phyloP scores from a whole-genome alignment of 176 grass and related monocot genomes.

The Oryza longistaminata region DNA sequence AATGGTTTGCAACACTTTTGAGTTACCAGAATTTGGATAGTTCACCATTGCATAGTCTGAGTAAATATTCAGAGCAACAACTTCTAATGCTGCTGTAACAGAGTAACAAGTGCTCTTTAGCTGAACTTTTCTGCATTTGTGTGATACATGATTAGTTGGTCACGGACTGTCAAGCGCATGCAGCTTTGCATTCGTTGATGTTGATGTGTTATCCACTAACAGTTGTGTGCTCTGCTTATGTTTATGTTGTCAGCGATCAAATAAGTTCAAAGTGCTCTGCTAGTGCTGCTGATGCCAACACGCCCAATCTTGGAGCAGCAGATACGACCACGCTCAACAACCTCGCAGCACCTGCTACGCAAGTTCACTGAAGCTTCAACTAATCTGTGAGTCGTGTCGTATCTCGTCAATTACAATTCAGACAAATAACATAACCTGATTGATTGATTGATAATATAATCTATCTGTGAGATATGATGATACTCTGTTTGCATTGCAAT shows the following conservation, averaged over 20 bases:
- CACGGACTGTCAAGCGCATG: not conserved
- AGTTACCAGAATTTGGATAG: not conserved
- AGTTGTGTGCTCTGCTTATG: not conserved
- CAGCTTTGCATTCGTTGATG: not conserved
- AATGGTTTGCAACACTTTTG: not conserved
- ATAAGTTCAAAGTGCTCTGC: not conserved
- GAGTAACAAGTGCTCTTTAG: not conserved
- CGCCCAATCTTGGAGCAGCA: not conserved
- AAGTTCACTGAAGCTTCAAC: not conserved
- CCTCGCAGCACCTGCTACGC: not conserved
- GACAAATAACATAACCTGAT: not conserved
- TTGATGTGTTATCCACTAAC: not conserved
- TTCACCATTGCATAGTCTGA: too few species aligned
- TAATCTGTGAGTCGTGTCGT: slow-evolving; percentile 6
- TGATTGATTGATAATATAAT: not conserved
- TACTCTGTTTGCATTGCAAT: too few species aligned
- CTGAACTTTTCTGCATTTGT: not conserved
- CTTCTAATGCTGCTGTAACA: not conserved
- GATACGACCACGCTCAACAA: not conserved
- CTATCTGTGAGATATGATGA: not conserved
- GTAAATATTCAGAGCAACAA: not conserved
- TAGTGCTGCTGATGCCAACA: not conserved
- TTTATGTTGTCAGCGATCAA: not conserved
- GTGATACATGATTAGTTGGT: not conserved
- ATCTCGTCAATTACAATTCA: not conserved